Evolutionary conservation across 768 basidiomycete genomes (phyloP), one percentile per base, ranked within the genome.

Genomic region (Termitomyces sp.): DNA sequence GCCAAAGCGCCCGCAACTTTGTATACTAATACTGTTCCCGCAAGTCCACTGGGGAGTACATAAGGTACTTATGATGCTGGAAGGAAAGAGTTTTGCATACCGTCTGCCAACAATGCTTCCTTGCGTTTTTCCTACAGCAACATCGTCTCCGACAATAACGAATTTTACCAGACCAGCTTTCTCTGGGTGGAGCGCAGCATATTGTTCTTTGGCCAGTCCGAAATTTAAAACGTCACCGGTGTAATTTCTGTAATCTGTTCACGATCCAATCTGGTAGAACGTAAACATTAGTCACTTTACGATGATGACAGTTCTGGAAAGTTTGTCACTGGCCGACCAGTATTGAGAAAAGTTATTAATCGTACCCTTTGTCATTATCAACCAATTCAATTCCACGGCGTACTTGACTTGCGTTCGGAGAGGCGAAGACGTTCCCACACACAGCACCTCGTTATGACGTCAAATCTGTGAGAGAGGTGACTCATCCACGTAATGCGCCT

Each of bases 181-280:
- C 24, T 84, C 80, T 0, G 91, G 86, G 57, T 88, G 80, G 50
- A 77, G 71, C 5, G 91, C 85, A 3, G 89, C 86, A 60, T 88
- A 87, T 64, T 91, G 88, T 66, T 96, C 93, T 64, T 85, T 88
- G 3, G 93, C 93, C 11, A 96, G 81, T 24, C 94, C 94, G 66
- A 96, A 96, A 67, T 95, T 93, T 49, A 96, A 84, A 39, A 94
- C 81, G 65, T 96, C 94, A 18, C 94, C 94, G 0, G 92, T 94
- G 68, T 93, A 93, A 66, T 93, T 93, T 70, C 89, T 92, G 58
- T 48, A 36, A 4, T 50, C 5, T 44, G 31, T 55, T 55, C 22
- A 55, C 24, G 44, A 24, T 37, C 33, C 12, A 39, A 42, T 30
- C 36, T 36, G 18, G 39, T n/a, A 36, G 18, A n/a, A 61, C 4